A percentile compares a stretch with the other conserved stretches of the same genome.
phyloP scores from a whole-genome alignment of 441 rosid species.

The Corymbia citriodora region DNA sequence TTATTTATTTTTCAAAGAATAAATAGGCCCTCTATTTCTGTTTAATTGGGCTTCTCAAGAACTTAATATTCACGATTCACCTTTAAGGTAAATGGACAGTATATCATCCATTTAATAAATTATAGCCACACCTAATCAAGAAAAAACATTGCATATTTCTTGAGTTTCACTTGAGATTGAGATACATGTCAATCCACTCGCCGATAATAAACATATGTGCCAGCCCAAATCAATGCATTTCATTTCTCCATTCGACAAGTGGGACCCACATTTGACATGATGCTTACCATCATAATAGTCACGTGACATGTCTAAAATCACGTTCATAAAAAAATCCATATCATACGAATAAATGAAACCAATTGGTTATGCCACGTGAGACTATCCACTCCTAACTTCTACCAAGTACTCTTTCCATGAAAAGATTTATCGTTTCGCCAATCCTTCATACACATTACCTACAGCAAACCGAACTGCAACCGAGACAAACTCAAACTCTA shows the following conservation, averaged over 20 bases:
- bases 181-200: background rate
- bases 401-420: background rate
- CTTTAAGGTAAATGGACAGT: too few species aligned
- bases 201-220: background rate
- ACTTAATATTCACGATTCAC: too few species aligned
- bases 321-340: background rate
- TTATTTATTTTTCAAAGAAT: accelerated
- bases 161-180: background rate
- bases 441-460: background rate
- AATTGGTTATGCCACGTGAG: too few species aligned
- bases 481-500: background rate
- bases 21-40: accelerated
- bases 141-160: too few species aligned
- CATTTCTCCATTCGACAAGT: background rate
- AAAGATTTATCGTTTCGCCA: background rate
- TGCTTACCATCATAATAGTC: background rate
- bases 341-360: background rate
- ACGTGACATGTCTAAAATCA: background rate
- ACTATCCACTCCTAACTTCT: background rate
- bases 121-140: too few species aligned
- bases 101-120: too few species aligned
- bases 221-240: background rate
- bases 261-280: background rate
- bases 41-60: too few species aligned
- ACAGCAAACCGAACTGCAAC: background rate